Evolutionary conservation across 192 early-diverging fungal species (phyloP).

Genomic region (Thoreauomyces humboldtii): DNA sequence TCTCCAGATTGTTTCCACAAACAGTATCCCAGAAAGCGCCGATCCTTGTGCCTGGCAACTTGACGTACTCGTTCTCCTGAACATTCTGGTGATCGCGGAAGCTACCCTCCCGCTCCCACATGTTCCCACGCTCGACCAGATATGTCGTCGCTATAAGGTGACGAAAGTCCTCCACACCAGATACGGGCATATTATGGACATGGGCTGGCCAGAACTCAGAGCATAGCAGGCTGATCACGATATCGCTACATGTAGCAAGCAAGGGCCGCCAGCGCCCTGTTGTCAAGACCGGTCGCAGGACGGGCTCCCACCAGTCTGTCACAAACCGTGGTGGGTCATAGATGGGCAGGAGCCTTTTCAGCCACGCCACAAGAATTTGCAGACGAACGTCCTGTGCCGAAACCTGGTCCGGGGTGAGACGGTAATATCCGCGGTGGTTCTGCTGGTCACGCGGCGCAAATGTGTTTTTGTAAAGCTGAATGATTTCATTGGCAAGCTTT

Average conservation of each 20-base stretch:
- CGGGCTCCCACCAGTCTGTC: conserved; percentile 23
- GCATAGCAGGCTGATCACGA: not conserved
- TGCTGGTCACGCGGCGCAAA: conserved; percentile 7
- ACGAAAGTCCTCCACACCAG: conserved; percentile 14
- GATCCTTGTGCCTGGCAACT: not conserved
- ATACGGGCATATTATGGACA: no score
- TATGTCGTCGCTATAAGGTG: not conserved
- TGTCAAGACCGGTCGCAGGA: conserved; percentile 13
- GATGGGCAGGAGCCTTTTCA: conserved; percentile 21
- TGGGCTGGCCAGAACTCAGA: conserved; percentile 1
- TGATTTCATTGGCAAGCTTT: conserved; percentile 16
- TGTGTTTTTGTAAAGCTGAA: conserved; percentile 4
- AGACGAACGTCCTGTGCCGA: conserved; percentile 10
- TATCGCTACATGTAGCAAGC: conserved; percentile 1
- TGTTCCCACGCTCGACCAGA: not conserved
- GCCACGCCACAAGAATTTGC: conserved; percentile 12
- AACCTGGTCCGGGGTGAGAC: conserved; percentile 8
- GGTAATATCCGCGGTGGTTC: not conserved
- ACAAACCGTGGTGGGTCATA: conserved; percentile 22
- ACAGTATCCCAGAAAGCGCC: conserved; percentile 18
- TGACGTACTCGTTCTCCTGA: not conserved
- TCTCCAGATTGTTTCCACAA: conserved; percentile 13
- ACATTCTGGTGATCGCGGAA: no score
- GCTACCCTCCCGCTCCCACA: not conserved
- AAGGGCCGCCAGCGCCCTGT: conserved; percentile 11